A percentile compares a stretch with the other conserved stretches of the same genome.
Conservation (phyloP, 306 rosid species). For the Cucurbita argyrosperma region DNA sequence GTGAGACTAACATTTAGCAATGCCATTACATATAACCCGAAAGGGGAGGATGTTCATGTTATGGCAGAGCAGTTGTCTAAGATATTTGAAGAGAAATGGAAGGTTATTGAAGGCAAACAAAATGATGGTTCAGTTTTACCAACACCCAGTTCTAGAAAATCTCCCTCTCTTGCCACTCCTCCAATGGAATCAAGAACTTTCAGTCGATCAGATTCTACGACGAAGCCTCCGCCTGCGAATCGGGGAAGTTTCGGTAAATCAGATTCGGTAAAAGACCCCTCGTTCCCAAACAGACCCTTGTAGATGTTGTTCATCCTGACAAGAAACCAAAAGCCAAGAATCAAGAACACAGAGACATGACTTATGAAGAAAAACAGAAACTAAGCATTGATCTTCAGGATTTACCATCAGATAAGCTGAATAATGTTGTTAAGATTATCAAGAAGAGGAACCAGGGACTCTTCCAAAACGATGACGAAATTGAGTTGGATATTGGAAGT, state of each 20-base stretch:
- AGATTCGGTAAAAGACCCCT: slow-evolving; percentile 31
- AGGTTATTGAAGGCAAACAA: slow-evolving; percentile 36
- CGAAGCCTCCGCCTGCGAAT: slow-evolving; percentile 22
- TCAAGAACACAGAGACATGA: slow-evolving; percentile 70
- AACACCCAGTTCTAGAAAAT: slow-evolving; percentile 33
- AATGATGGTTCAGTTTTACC: slow-evolving; percentile 22
- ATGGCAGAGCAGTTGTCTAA: slow-evolving; percentile 73
- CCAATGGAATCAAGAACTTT: slow-evolving; percentile 30
- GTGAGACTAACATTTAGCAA: slow-evolving; percentile 81
- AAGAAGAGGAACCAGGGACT: slow-evolving; percentile 60
- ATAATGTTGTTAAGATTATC: slow-evolving; percentile 57
- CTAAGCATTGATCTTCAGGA: slow-evolving; percentile 58
- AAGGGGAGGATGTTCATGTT: slow-evolving; percentile 75
- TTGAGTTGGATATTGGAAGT: slow-evolving; percentile 80
- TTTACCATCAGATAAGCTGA: slow-evolving; percentile 73
- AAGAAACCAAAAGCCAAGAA: slow-evolving; percentile 81
- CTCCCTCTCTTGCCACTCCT: slow-evolving; percentile 8
- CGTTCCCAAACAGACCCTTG: slow-evolving; percentile 15
- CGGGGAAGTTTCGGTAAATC: slow-evolving; percentile 37
- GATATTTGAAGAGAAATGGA: slow-evolving; percentile 72
- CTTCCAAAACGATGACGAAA: slow-evolving; percentile 73
- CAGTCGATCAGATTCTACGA: slow-evolving; percentile 45
- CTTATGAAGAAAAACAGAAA: slow-evolving; percentile 68
- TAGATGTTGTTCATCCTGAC: slow-evolving; percentile 30
- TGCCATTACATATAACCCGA: slow-evolving; percentile 77